These are phyloP conservation scores for Malus hybrid DNA, from an alignment of 331 rosid species.

Conservation along the genomic window DNA sequence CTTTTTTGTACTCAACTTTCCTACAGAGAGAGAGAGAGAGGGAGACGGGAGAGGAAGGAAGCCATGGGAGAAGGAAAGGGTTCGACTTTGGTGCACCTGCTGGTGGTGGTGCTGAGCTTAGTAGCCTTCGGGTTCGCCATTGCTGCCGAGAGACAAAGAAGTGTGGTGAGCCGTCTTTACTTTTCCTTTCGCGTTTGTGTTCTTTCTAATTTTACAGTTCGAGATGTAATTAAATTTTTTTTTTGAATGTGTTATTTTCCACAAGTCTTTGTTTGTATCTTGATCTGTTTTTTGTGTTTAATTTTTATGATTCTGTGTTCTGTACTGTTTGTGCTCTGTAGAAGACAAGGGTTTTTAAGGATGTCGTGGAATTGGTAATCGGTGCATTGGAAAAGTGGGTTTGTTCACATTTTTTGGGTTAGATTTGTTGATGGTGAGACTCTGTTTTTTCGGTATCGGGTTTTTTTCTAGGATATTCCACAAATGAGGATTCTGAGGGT, in stretches of 20 bases:
- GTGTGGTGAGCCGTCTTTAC: constrained; percentile 42
- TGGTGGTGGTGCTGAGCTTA: constrained; percentile 61
- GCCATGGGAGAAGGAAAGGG: constrained; percentile 81
- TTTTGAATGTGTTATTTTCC: background rate
- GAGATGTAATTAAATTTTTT: background rate
- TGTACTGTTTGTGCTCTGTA: background rate
- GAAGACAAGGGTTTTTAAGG: background rate
- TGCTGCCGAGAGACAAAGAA: constrained; percentile 90
- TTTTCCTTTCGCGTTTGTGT: background rate
- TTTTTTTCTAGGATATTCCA: background rate
- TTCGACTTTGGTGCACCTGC: constrained; percentile 64
- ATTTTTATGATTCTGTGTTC: background rate
- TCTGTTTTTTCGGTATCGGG: background rate
- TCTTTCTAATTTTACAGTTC: background rate
- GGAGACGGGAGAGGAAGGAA: background rate
- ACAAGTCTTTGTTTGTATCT: background rate
- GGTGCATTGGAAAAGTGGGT: background rate
- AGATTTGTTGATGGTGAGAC: background rate
- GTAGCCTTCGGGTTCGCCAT: constrained; percentile 94
- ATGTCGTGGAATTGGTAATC: background rate
- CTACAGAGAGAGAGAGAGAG: background rate
- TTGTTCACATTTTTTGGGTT: background rate
- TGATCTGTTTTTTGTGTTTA: background rate
- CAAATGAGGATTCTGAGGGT: background rate
- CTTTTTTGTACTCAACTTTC: background rate